phyloP scores from a whole-genome alignment of 805 yeast genomes.

The Saturnispora sekii region DNA sequence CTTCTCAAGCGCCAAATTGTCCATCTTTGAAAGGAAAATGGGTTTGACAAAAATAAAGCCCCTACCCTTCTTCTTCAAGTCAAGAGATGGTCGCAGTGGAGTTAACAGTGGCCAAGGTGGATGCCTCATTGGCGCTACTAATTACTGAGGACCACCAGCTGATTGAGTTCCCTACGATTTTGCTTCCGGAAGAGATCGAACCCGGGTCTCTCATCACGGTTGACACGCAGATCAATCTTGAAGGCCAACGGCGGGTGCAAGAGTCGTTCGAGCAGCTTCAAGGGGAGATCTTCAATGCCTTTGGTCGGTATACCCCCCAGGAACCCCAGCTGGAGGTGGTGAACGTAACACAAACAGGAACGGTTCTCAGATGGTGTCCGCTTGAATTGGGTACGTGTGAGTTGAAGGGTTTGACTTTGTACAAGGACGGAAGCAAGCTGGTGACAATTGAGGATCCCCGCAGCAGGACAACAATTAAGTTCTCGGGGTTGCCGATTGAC shows the following conservation, averaged over 20 bases:
- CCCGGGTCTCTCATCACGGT: constrained; percentile 91
- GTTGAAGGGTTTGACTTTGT: constrained; percentile 65
- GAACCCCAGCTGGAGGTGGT: constrained; percentile 58
- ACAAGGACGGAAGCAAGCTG: constrained; percentile 62
- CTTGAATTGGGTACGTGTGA: constrained; percentile 75
- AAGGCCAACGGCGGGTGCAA: constrained; percentile 53
- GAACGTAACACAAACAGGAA: constrained; percentile 88
- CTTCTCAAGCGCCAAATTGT: not conserved
- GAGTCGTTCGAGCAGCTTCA: constrained; percentile 56
- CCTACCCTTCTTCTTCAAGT: too few species aligned
- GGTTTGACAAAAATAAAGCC: too few species aligned
- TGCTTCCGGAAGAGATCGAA: constrained; percentile 79
- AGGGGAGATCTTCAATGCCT: constrained; percentile 58
- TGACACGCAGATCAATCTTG: constrained; percentile 67
- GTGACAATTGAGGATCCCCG: constrained; percentile 81
- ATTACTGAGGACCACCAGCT: constrained; percentile 84
- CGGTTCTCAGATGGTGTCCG: constrained; percentile 91
- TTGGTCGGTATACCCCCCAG: constrained; percentile 65
- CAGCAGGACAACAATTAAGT: constrained; percentile 68
- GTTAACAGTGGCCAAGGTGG: constrained; percentile 89
- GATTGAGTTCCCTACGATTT: constrained; percentile 92
- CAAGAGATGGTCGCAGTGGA: constrained; percentile 60
- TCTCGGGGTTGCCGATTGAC: constrained; percentile 87
- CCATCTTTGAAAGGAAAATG: not conserved
- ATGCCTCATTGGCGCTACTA: constrained; percentile 85